These are phyloP conservation scores for Cladosporium oxysporum DNA, from an alignment of 2,329 filamentous ascomycete species.

Conservation along the genomic window DNA sequence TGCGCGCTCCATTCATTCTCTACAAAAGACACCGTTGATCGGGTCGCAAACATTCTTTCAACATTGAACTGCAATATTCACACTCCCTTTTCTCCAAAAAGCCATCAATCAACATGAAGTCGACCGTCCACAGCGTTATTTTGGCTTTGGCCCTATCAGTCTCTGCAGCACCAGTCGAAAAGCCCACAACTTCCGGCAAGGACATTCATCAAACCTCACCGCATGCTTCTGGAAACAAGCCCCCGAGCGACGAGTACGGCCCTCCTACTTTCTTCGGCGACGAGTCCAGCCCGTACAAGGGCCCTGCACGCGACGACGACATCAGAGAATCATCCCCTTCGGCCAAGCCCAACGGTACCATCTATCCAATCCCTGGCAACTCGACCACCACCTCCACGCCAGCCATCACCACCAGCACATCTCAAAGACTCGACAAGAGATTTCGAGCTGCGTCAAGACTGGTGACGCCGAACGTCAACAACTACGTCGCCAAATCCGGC, in stretches of 20 bases:
- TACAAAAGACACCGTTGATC: conserved; percentile 18
- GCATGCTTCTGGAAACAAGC: neutral
- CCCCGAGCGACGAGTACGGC: neutral
- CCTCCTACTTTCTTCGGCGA: conserved; percentile 14
- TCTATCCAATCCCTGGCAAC: neutral
- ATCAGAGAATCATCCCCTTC: conserved; percentile 1
- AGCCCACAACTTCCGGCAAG: neutral
- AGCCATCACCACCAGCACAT: neutral
- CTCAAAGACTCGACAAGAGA: neutral
- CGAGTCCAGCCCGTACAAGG: neutral
- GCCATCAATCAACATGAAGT: conserved; percentile 19
- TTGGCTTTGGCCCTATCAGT: conserved; percentile 20
- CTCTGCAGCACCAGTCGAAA: conserved; percentile 24
- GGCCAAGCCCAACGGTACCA: neutral
- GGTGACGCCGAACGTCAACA: conserved; percentile 6
- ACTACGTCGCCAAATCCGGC: conserved; percentile 8
- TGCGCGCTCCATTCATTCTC: conserved; percentile 3
- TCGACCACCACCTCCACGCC: neutral
- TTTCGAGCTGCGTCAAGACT: neutral
- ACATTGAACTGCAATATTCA: neutral
- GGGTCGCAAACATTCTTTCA: conserved; percentile 10
- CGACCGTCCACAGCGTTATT: conserved; percentile 16
- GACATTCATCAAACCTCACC: neutral
- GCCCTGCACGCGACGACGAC: neutral
- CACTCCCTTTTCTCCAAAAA: neutral